Percentiles rank a stretch among this genome's conserved stretches.
These are phyloP conservation scores for Parmales sp. DNA, from an alignment of 108 stramenopile genomes.

Conservation along the genomic window DNA sequence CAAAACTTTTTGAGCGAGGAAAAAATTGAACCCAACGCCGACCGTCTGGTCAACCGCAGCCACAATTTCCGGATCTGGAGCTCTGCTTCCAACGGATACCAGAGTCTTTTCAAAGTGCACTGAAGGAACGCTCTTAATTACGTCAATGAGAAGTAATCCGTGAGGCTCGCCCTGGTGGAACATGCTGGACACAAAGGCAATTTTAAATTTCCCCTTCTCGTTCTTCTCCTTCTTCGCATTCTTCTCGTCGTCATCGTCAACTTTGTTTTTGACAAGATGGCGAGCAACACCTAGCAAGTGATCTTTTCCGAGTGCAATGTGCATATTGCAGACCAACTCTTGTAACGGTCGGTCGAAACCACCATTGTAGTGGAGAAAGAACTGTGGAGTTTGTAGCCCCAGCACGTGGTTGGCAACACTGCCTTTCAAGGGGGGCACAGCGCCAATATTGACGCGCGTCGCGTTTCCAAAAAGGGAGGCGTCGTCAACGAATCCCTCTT, in stretches of 20 bases:
- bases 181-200: slow-evolving; percentile 30
- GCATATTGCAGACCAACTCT: not conserved
- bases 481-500: not conserved
- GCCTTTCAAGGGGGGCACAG: not conserved
- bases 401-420: not conserved
- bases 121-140: slow-evolving; percentile 18
- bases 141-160: slow-evolving; percentile 24
- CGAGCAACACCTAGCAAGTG: not conserved
- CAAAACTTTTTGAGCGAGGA: slow-evolving; percentile 10
- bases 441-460: not conserved
- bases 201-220: slow-evolving; percentile 14
- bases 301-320: not conserved
- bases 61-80: slow-evolving; percentile 11
- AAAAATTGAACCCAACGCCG: slow-evolving; percentile 18
- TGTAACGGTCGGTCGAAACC: not conserved
- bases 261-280: no score
- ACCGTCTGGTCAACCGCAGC: slow-evolving; percentile 11
- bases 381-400: not conserved
- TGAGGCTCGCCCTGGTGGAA: slow-evolving; percentile 33
- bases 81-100: slow-evolving; percentile 16
- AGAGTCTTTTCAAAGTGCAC: slow-evolving; percentile 20
- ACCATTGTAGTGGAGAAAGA: not conserved
- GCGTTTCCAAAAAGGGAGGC: not conserved
- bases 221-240: not conserved
- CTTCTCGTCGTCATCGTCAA: no score